Conservation (phyloP, 495 filamentous ascomycete genomes). For the Neurospora sp. region DNA sequence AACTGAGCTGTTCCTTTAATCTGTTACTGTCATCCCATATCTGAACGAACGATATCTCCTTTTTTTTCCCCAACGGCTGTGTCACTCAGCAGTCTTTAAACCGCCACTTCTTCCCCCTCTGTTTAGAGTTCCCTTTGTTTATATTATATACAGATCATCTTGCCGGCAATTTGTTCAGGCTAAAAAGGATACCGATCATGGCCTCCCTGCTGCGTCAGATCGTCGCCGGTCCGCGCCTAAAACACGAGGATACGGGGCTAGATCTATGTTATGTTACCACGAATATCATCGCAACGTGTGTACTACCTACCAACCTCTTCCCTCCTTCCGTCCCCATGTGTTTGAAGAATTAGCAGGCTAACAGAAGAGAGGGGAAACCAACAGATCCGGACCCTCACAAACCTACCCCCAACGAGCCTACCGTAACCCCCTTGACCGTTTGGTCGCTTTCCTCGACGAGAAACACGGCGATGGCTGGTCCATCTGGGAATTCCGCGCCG, state of each 20-base stretch:
- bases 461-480: slow-evolving; percentile 77
- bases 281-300: slow-evolving; percentile 55
- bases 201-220: slow-evolving; percentile 45
- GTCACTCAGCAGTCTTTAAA: background rate
- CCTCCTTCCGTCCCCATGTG: background rate
- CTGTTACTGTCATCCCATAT: background rate
- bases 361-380: background rate
- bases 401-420: slow-evolving; percentile 86
- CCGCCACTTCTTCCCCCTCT: background rate
- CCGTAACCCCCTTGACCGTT: slow-evolving; percentile 76
- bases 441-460: slow-evolving; percentile 76
- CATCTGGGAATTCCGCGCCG: slow-evolving; percentile 95
- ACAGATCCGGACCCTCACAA: slow-evolving; percentile 69
- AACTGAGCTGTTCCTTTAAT: background rate
- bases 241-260: slow-evolving; percentile 76
- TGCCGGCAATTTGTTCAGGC: background rate
- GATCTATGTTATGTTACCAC: slow-evolving; percentile 95
- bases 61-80: background rate
- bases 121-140: background rate
- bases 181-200: slow-evolving; percentile 21
- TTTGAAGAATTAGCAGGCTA: background rate
- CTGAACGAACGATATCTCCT: background rate
- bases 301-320: slow-evolving; percentile 9
- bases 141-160: background rate
- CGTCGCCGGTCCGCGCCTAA: slow-evolving; percentile 65